Evolutionary conservation across 257 asterid species (phyloP).

Genomic region (Gardenia jasminoides): DNA sequence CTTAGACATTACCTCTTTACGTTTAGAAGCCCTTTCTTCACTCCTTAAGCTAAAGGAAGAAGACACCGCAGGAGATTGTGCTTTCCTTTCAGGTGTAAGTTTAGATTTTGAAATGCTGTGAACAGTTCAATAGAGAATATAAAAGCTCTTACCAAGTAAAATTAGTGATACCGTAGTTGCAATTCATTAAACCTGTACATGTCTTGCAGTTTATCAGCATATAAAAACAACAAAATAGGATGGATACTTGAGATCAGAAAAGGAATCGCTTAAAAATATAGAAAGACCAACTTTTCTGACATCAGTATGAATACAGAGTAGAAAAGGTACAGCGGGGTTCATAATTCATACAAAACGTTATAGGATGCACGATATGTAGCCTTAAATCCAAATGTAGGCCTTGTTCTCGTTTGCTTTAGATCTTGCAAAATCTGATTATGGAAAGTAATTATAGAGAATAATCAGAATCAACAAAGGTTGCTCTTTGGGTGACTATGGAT

Average conservation of each 20-base stretch:
- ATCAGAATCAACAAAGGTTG: too few species aligned
- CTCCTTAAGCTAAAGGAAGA: constrained; percentile 69
- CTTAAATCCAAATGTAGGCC: background rate
- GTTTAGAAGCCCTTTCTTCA: constrained; percentile 80
- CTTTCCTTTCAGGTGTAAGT: constrained; percentile 31
- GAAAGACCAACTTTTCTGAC: background rate
- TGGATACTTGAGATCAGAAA: background rate
- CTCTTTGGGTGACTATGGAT: too few species aligned
- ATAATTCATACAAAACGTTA: background rate
- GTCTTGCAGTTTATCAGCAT: background rate
- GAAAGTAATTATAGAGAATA: too few species aligned
- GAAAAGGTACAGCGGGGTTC: background rate
- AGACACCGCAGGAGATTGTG: constrained; percentile 37
- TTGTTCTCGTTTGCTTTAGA: too few species aligned
- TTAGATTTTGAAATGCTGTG: constrained; percentile 48
- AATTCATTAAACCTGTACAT: background rate
- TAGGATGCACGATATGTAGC: background rate
- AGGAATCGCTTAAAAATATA: background rate
- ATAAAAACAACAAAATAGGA: background rate
- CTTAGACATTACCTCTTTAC: constrained; percentile 64
- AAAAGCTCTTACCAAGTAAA: background rate
- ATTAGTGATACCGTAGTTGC: background rate
- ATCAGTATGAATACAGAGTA: background rate
- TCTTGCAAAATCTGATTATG: too few species aligned
- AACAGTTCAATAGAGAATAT: constrained; percentile 10